A percentile compares a stretch with the other conserved stretches of the same genome.
Conservation (phyloP, 2,329 filamentous ascomycete species). For the Aspergillus sp. region DNA sequence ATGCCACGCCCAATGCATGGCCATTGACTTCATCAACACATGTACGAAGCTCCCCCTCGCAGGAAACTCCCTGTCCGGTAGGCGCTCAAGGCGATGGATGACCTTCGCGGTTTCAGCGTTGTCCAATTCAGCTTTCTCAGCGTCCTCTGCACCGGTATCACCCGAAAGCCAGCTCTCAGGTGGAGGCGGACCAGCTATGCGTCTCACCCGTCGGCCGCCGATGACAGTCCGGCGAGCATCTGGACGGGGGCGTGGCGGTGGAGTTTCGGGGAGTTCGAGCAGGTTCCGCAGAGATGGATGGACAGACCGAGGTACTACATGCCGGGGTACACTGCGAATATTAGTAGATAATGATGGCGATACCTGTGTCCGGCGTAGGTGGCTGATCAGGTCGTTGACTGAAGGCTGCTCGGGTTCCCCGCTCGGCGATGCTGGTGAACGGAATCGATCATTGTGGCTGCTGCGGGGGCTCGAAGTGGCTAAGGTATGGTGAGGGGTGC, state of each 20-base stretch:
- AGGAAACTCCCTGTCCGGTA: conserved; percentile 44
- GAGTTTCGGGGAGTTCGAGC: conserved; percentile 45
- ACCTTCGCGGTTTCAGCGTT: conserved; percentile 20
- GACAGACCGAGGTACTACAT: conserved; percentile 37
- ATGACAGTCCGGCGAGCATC: conserved; percentile 33
- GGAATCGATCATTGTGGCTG: conserved; percentile 28
- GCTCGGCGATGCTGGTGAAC: conserved; percentile 20
- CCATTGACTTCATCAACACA: conserved; percentile 53
- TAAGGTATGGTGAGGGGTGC: conserved; percentile 42
- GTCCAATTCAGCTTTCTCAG: conserved; percentile 12
- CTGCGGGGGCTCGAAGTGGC: conserved; percentile 26
- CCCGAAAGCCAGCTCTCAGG: conserved; percentile 46
- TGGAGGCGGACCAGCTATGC: conserved; percentile 46
- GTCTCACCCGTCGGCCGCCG: conserved; percentile 34
- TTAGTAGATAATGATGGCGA: conserved; percentile 21
- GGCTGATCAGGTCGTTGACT: conserved; percentile 50
- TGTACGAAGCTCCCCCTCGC: conserved; percentile 49
- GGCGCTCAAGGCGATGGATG: conserved; percentile 35
- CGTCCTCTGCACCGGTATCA: conserved; percentile 10
- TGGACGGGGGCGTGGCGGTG: conserved; percentile 42
- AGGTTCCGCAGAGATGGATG: conserved; percentile 47
- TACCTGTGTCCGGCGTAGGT: conserved; percentile 46
- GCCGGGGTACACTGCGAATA: conserved; percentile 15
- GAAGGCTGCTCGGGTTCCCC: conserved; percentile 28
- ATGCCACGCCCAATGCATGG: conserved; percentile 57